Evolutionary conservation across 192 early-diverging fungal species (phyloP).

Genomic region (Entrophospora sp.): DNA sequence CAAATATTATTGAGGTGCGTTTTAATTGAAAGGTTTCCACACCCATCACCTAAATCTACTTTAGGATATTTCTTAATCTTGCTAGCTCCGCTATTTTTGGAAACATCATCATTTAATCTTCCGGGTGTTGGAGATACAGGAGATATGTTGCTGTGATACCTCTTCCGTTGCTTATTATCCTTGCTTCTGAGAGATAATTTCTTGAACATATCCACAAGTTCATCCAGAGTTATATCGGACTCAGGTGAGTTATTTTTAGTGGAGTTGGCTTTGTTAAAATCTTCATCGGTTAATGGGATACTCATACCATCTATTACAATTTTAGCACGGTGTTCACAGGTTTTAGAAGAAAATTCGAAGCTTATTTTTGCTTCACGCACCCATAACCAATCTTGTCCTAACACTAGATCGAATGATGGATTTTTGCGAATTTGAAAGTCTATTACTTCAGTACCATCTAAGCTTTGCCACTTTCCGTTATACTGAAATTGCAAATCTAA

Average conservation of each 20-base stretch:
- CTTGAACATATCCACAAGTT: conserved; percentile 13
- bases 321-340: neutral
- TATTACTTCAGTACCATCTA: conserved; percentile 12
- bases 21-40: conserved; percentile 9
- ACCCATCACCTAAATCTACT: conserved; percentile 11
- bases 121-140: neutral
- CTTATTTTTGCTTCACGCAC: conserved; percentile 4
- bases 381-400: neutral
- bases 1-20: no score
- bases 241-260: no score
- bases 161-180: conserved; percentile 1
- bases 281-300: neutral
- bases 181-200: conserved; percentile 8
- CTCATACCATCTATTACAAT: conserved; percentile 7
- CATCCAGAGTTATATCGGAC: neutral
- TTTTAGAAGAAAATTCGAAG: neutral
- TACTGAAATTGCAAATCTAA: conserved; percentile 7
- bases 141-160: neutral
- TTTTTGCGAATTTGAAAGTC: conserved; percentile 10
- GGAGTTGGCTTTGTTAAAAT: conserved; percentile 5
- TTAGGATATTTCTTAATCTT: conserved; percentile 7
- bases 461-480: conserved; percentile 10
- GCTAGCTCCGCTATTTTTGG: neutral
- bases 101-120: neutral
- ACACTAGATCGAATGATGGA: conserved; percentile 8